These are phyloP conservation scores for Asterionellopsis glacialis DNA, from an alignment of 108 stramenopile species.

Conservation along the genomic window DNA sequence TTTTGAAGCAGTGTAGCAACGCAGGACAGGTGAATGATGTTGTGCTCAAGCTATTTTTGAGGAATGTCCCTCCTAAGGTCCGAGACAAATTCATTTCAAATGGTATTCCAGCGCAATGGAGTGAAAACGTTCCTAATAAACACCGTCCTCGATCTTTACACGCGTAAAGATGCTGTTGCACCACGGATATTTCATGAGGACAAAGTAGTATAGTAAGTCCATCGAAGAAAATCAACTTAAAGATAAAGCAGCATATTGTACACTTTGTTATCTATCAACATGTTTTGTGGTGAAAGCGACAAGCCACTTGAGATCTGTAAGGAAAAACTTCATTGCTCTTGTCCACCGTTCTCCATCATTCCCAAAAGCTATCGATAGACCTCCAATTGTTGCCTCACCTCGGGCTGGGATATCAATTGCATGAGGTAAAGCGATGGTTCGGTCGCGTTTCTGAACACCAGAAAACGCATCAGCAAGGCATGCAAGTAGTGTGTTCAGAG, in stretches of 20 bases:
- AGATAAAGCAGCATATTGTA: background rate
- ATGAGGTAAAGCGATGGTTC: constrained; percentile 68
- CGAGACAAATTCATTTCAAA: background rate
- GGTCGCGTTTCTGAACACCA: constrained; percentile 50
- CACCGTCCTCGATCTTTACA: too few species aligned
- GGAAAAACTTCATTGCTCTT: constrained; percentile 66
- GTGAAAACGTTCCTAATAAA: too few species aligned
- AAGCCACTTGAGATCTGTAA: constrained; percentile 75
- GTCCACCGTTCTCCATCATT: constrained; percentile 70
- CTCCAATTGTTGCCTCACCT: constrained; percentile 43
- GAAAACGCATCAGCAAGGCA: constrained; percentile 56
- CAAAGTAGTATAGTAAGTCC: too few species aligned
- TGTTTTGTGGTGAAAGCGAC: constrained; percentile 51
- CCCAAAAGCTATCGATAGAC: constrained; percentile 45
- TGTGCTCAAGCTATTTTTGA: constrained; percentile 2
- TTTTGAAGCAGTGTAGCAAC: constrained; percentile 1
- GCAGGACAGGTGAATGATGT: background rate
- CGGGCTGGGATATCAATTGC: constrained; percentile 23
- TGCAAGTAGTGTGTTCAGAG: constrained; percentile 50
- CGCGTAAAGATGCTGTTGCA: background rate
- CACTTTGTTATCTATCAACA: constrained; percentile 28
- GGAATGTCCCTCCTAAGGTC: background rate
- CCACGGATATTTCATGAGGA: background rate
- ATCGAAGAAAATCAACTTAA: too few species aligned
- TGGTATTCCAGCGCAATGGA: too few species aligned